Base-by-base conservation (phyloP, 1,139 yeast genomes). In the Yamadazyma kanchanaburiensis region DNA sequence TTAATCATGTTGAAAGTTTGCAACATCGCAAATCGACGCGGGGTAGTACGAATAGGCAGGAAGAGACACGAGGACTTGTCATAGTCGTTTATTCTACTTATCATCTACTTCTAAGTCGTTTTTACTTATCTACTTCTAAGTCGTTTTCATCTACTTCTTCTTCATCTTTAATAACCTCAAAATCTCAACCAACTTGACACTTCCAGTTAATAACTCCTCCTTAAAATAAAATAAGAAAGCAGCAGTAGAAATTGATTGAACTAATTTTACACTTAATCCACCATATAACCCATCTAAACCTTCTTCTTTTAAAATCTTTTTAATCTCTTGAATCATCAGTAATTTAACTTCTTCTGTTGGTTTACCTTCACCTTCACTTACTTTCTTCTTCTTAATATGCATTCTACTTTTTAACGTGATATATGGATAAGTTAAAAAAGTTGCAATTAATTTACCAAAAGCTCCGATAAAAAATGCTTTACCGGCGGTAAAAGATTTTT, bases 401-500 rank as follows among this genome's bases (percentile, higher is more conserved):
- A 86, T 80, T 53, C 96, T 78, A 12, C 95, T 70, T 60, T 89
- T 86, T 51, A 89, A 66, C 4, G 96, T 88, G 51, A 88, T 81
- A 58, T 87, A 86, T 4, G 97, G 97, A 55, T 88, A 88, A 1
- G 97, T 88, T 39, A 80, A 72, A 12, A 82, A 70, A 10, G 96
- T 88, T 13, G 96, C 95, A 35, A 84, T 69, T 43, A 89, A 70
- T 60, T 89, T 89, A 26, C 96, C 95, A 28, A 88, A 55, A 1
- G 96, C 96, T 11, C 97, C 97, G 39, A 88, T 69, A 45, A 84
- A 62, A 49, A 89, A 85, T 5, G 95, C 95, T 55, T 85, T 85
- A 27, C 70, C 43, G 3, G 94, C 72, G 16, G 74, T 63, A 49
- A 77, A 58, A 28, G 68, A 53, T 36, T 47, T 48, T 33, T 59